Evolutionary conservation across 2,329 filamentous ascomycete genomes (phyloP).

Genomic region (Didymella arachidicola): DNA sequence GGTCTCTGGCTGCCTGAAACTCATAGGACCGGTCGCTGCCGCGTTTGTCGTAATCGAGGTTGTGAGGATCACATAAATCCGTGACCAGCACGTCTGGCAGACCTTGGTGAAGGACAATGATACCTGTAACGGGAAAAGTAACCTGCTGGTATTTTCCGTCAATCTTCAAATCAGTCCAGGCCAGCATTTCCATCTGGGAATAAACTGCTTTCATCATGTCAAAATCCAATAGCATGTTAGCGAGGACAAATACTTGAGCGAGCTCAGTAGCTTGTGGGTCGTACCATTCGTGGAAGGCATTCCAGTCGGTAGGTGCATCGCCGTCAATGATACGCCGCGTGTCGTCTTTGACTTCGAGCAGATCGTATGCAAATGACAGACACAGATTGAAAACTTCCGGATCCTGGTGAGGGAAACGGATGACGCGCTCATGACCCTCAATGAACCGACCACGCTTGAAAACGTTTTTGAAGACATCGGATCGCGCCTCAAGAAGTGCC

Average conservation of each 20-base stretch:
- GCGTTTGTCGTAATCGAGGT: neutral
- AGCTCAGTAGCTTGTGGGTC: neutral
- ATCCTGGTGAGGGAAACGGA: neutral
- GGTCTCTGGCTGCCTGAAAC: neutral
- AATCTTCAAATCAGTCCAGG: neutral
- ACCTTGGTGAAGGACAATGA: neutral
- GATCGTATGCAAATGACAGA: neutral
- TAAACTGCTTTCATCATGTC: neutral
- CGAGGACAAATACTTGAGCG: neutral
- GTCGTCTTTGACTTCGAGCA: neutral
- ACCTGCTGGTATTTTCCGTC: neutral
- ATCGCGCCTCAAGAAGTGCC: neutral
- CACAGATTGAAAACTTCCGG: neutral
- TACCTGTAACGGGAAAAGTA: neutral
- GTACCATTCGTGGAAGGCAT: neutral
- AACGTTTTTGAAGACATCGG: neutral
- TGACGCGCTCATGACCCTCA: neutral
- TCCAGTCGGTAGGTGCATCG: neutral
- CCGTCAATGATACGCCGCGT: neutral
- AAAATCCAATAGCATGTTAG: neutral
- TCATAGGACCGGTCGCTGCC: too few species aligned
- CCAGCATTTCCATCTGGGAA: neutral
- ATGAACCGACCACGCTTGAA: neutral
- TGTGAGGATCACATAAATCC: neutral
- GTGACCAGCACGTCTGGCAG: neutral